A percentile compares a stretch with the other conserved stretches of the same genome.
Conservation (phyloP, 139 green algal species). For the Chlorella ohadii region DNA sequence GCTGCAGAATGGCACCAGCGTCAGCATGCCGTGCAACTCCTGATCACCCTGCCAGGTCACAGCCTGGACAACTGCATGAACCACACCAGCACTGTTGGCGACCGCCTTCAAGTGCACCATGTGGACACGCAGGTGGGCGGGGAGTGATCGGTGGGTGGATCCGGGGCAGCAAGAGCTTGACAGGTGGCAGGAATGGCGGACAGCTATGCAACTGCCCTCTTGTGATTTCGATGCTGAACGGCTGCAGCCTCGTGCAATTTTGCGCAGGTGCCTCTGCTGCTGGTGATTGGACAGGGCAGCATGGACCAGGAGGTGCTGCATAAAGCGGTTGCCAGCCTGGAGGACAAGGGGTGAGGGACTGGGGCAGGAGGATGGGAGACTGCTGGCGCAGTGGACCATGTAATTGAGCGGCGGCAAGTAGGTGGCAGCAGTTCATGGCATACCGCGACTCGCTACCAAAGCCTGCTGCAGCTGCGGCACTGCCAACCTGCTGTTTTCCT, state of each 20-base stretch:
- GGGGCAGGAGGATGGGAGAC: no score
- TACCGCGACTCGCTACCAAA: no score
- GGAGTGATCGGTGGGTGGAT: not conserved
- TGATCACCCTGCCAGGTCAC: not conserved
- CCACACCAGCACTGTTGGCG: constrained; percentile 37
- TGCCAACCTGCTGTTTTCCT: no score
- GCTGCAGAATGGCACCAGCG: no score
- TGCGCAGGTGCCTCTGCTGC: not conserved
- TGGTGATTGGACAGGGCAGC: not conserved
- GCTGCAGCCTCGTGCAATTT: not conserved
- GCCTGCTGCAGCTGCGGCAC: no score
- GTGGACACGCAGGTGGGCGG: not conserved
- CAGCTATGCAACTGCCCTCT: no score
- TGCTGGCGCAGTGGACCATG: not conserved
- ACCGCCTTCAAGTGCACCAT: not conserved
- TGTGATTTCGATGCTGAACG: no score
- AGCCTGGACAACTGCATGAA: constrained; percentile 58
- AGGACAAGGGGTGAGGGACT: not conserved
- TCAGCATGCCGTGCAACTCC: no score
- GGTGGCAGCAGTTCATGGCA: no score
- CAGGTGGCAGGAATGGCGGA: not conserved
- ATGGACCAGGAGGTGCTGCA: not conserved
- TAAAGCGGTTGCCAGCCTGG: not conserved
- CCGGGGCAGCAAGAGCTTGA: not conserved
- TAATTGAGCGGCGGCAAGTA: no score